Evolutionary conservation across 352 stramenopile species (phyloP).

Genomic region (Globisporangium middletonii): DNA sequence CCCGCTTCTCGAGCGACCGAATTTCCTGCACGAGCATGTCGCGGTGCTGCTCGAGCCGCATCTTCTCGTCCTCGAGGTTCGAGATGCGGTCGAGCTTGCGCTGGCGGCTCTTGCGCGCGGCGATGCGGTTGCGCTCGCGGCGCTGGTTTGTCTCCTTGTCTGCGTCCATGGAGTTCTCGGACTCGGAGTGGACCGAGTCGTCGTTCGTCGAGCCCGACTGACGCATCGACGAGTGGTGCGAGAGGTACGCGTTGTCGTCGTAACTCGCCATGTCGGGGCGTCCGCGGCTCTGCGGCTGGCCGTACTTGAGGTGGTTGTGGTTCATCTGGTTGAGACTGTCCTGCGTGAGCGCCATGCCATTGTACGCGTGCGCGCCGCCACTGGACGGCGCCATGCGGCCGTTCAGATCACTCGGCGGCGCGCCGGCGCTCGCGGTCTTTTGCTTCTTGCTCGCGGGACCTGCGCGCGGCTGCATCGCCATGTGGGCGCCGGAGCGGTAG

Average conservation of each 20-base stretch:
- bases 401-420: too few relatives aligned
- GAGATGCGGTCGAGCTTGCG: slow-evolving; percentile 85
- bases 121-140: slow-evolving; percentile 82
- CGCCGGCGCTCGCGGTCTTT: not conserved
- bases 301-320: slow-evolving; percentile 46
- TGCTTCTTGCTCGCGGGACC: slow-evolving; percentile 53
- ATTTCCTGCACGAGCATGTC: slow-evolving; percentile 87
- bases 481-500: slow-evolving; percentile 42
- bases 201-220: slow-evolving; percentile 43
- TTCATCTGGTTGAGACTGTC: slow-evolving; percentile 58
- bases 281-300: not conserved
- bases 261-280: slow-evolving; percentile 29
- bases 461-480: slow-evolving; percentile 48
- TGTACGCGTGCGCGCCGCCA: not conserved
- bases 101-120: slow-evolving; percentile 74
- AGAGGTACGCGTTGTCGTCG: slow-evolving; percentile 59
- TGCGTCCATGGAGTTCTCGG: slow-evolving; percentile 54
- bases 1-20: slow-evolving; percentile 74
- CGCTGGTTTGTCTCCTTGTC: slow-evolving; percentile 67
- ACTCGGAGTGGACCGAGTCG: slow-evolving; percentile 66
- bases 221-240: slow-evolving; percentile 20
- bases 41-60: slow-evolving; percentile 79
- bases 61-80: slow-evolving; percentile 84
- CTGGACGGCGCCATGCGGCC: not conserved
- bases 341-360: slow-evolving; percentile 27